Evolutionary conservation across 352 stramenopile genomes (phyloP), one percentile per base, ranked within the genome.

Genomic region (Phytophthora litchii): DNA sequence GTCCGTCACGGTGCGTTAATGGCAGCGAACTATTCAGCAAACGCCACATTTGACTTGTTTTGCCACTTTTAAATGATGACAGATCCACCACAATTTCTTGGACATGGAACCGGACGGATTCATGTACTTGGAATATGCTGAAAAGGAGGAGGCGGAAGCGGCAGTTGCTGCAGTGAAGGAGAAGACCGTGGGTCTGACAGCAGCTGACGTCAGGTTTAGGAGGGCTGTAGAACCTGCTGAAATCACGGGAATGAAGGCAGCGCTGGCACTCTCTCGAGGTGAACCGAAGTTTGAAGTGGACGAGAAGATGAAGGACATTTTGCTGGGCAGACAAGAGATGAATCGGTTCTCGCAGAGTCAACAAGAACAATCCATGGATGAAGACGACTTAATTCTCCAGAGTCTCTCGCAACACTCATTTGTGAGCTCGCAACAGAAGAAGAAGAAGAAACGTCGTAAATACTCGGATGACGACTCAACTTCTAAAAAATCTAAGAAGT

Each of bases 351-450:
- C 79, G 35, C 79, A 88, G 70, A 76, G 65, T 43, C 59, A 77
- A 49, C 59, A 46, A 32, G 27, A 58, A 40, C 43, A 61, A 37
- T 50, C 58, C 6, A 54, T 74, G 44, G 73, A 84, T 35, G 80
- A 89, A n/a, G 83, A 91, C 29, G 80, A 90, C 12, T 51, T 81
- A n/a, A 77, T 91, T 51, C 72, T 92, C 7, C 83, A 92, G 49
- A 92, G 78, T 57, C 67, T 92, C 12, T 92, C 83, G 56, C 83
- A 92, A 52, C 74, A 70, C 34, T 75, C 79, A 37, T 78, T 83
- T 29, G 48, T 57, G 9, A 64, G 21, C 6, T 72, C 49, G 53
- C 68, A 71, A 44, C 43, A 72, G 43, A 66, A 67, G 27, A 76
- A 76, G 44, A 80, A 72, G 41, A 59, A 67, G 23, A 59, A 49